Conservation (phyloP, 352 stramenopile genomes). For the Phytopythium cucurbitacearum region DNA sequence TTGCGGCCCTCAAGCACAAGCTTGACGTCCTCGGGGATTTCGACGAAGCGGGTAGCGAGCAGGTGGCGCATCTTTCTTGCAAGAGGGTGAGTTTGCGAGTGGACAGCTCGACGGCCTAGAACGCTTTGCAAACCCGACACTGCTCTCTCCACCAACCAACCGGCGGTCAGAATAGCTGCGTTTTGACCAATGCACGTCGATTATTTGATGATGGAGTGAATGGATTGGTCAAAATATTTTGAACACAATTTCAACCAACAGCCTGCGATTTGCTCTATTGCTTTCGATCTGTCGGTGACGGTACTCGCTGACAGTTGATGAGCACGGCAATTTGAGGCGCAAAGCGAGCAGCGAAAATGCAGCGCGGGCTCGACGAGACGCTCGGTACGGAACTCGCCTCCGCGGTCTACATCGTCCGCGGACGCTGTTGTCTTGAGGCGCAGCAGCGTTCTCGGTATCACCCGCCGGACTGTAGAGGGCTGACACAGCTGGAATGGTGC, state of each 20-base stretch:
- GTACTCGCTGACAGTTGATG: slow-evolving; percentile 12
- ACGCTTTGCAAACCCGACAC: neutral
- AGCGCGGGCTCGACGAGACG: slow-evolving; percentile 1
- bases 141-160: slow-evolving; percentile 11
- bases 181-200: slow-evolving; percentile 8
- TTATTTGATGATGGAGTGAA: neutral
- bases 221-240: slow-evolving; percentile 1
- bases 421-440: neutral
- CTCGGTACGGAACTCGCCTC: neutral
- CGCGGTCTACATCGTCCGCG: neutral
- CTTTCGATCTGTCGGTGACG: neutral
- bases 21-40: slow-evolving; percentile 93
- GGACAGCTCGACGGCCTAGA: neutral
- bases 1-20: slow-evolving; percentile 93
- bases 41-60: slow-evolving; percentile 91
- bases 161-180: neutral
- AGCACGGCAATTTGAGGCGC: slow-evolving; percentile 2
- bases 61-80: slow-evolving; percentile 77
- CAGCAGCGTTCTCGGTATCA: neutral
- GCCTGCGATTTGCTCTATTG: neutral
- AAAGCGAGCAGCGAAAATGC: neutral
- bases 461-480: neutral
- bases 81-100: slow-evolving; percentile 71
- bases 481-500: neutral
- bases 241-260: neutral